A percentile compares a stretch with the other conserved stretches of the same genome.
phyloP scores from a whole-genome alignment of 768 basidiomycete species.

The Atractiella rhizophila region DNA sequence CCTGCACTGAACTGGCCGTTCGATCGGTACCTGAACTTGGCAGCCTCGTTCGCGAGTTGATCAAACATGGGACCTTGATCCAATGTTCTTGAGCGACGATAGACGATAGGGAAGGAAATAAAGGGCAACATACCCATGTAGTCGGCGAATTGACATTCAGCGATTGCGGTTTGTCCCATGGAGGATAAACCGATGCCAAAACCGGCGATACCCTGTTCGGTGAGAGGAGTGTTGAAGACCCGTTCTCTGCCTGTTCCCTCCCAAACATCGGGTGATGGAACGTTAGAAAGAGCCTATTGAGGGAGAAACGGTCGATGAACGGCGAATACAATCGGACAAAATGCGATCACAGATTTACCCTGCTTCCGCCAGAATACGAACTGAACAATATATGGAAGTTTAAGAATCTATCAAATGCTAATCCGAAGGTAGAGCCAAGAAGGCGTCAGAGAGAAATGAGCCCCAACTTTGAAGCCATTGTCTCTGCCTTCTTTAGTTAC shows the following conservation, averaged over 20 bases:
- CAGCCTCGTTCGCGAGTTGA: slow-evolving; percentile 87
- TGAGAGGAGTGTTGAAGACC: slow-evolving; percentile 77
- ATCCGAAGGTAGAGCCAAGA: no score
- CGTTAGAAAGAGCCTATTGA: no score
- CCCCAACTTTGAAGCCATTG: no score
- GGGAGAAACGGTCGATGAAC: no score
- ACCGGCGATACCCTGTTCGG: slow-evolving; percentile 52
- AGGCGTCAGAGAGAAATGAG: no score
- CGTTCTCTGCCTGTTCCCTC: slow-evolving; percentile 46
- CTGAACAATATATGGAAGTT: no score
- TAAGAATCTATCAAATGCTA: no score
- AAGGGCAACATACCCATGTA: slow-evolving; percentile 11
- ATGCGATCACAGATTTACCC: no score
- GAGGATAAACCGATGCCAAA: slow-evolving; percentile 75
- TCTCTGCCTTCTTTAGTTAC: no score
- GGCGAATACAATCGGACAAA: background rate
- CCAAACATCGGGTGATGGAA: background rate
- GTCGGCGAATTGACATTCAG: slow-evolving; percentile 40
- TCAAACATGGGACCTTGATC: slow-evolving; percentile 31
- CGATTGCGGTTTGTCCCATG: slow-evolving; percentile 86
- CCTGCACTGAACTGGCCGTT: slow-evolving; percentile 58
- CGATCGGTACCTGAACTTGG: slow-evolving; percentile 72
- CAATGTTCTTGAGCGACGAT: background rate
- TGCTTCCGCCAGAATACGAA: no score
- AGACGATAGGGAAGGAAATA: no score